phyloP scores from a whole-genome alignment of 2,329 filamentous ascomycete species.

The Pseudofabraea citricarpa region DNA sequence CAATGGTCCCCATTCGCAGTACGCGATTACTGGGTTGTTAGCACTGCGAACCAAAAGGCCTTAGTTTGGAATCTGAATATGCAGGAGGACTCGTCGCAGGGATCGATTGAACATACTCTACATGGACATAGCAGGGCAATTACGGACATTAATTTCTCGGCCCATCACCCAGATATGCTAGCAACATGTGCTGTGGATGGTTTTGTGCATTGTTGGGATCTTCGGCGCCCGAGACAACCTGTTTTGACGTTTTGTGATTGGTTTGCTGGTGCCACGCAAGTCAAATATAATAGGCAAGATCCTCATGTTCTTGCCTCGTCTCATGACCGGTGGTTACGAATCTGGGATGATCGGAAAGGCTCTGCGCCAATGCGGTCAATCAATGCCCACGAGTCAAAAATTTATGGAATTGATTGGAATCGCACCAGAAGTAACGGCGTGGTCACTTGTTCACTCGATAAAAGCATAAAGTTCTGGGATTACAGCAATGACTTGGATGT shows the following conservation, averaged over 20 bases:
- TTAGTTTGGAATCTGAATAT: conserved; percentile 89
- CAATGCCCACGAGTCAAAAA: conserved; percentile 84
- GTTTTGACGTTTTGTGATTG: conserved; percentile 84
- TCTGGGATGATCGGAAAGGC: conserved; percentile 84
- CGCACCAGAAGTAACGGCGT: conserved; percentile 67
- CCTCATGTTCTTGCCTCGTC: conserved; percentile 85
- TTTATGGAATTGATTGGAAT: conserved; percentile 95
- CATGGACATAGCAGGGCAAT: conserved; percentile 85
- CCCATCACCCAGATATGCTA: conserved; percentile 82
- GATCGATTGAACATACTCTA: conserved; percentile 79
- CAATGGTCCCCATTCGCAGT: conserved; percentile 94
- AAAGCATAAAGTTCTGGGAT: conserved; percentile 92
- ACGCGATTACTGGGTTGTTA: conserved; percentile 89
- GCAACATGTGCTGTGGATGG: conserved; percentile 91
- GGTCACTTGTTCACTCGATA: conserved; percentile 85
- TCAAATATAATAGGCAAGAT: conserved; percentile 89
- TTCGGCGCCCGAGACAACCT: conserved; percentile 68
- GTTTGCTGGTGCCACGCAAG: conserved; percentile 89
- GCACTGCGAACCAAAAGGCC: conserved; percentile 90
- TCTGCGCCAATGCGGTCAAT: conserved; percentile 78
- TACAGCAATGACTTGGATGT: conserved; percentile 57
- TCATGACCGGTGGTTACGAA: conserved; percentile 80
- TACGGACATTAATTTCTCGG: conserved; percentile 94
- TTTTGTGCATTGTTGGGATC: conserved; percentile 89
- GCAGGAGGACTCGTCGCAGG: conserved; percentile 58